Conservation (phyloP, 352 stramenopile species). For the Peronosclerospora sorghi region DNA sequence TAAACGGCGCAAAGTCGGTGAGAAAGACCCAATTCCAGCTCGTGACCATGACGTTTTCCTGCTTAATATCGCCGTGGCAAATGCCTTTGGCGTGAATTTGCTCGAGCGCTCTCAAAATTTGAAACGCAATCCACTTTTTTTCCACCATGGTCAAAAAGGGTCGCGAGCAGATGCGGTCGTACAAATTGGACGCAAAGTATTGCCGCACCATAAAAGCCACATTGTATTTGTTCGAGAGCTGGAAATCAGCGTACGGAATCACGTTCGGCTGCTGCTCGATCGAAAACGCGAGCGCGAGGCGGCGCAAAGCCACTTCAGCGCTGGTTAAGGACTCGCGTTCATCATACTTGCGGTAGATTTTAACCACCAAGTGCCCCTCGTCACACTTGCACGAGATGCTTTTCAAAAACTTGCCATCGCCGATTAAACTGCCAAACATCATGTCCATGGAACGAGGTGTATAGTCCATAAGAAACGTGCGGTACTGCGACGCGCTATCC, state of each 20-base stretch:
- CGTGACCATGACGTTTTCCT: constrained; percentile 97
- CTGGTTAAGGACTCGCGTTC: constrained; percentile 50
- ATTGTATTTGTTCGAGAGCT: constrained; percentile 68
- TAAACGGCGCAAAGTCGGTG: constrained; percentile 93
- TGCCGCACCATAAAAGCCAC: constrained; percentile 92
- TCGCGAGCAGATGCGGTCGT: constrained; percentile 92
- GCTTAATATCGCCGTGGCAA: constrained; percentile 96
- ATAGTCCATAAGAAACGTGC: constrained; percentile 84
- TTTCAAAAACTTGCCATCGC: constrained; percentile 86
- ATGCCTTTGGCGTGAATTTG: constrained; percentile 89
- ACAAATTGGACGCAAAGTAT: constrained; percentile 93
- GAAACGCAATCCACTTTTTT: constrained; percentile 97
- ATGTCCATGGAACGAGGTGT: constrained; percentile 74
- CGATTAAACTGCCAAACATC: constrained; percentile 78
- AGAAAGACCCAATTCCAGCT: constrained; percentile 97
- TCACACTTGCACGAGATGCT: constrained; percentile 82
- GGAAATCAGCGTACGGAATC: constrained; percentile 72
- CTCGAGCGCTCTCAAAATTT: constrained; percentile 91
- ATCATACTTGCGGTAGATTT: constrained; percentile 84
- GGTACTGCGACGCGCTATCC: constrained; percentile 79
- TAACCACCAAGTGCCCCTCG: constrained; percentile 75
- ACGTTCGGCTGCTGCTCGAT: constrained; percentile 72
- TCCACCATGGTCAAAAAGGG: constrained; percentile 93
- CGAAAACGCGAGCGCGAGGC: constrained; percentile 42
- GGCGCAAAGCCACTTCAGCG: constrained; percentile 43